Conservation (phyloP, 805 yeast genomes). For the Hanseniaspora singularis region DNA sequence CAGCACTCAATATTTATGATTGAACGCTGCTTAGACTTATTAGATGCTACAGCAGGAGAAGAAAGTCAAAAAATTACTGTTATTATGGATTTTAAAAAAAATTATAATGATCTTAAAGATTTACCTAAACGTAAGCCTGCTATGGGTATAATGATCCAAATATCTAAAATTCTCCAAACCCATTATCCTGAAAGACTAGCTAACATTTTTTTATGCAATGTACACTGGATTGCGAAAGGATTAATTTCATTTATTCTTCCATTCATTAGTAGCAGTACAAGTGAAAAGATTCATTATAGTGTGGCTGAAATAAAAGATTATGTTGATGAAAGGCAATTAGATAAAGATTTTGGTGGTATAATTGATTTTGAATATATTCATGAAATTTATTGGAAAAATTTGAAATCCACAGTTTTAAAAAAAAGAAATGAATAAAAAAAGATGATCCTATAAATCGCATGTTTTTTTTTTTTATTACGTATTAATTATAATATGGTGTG, state of each 20-base stretch:
- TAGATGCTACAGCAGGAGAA: constrained; percentile 89
- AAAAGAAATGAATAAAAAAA: constrained; percentile 1
- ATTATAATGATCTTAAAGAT: constrained; percentile 45
- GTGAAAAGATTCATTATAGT: constrained; percentile 85
- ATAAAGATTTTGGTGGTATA: constrained; percentile 70
- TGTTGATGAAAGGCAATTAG: constrained; percentile 73
- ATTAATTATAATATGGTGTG: no score
- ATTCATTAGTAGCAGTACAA: constrained; percentile 87
- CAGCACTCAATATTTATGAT: constrained; percentile 87
- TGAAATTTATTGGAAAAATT: constrained; percentile 55
- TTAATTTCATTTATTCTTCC: constrained; percentile 86
- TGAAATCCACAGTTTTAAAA: background rate
- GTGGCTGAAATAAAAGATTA: constrained; percentile 67
- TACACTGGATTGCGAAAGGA: constrained; percentile 75
- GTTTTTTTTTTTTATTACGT: no score
- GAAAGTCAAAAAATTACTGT: constrained; percentile 81
- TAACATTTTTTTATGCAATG: constrained; percentile 77
- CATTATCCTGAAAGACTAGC: constrained; percentile 63
- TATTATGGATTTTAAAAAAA: constrained; percentile 73
- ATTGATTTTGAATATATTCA: constrained; percentile 79
- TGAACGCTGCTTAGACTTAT: constrained; percentile 81
- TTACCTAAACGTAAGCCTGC: constrained; percentile 69
- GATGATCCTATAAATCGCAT: no score
- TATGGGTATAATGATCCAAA: constrained; percentile 80
- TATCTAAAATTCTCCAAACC: constrained; percentile 81